phyloP scores from a whole-genome alignment of 345 rosid species.

The Acer negundo region DNA sequence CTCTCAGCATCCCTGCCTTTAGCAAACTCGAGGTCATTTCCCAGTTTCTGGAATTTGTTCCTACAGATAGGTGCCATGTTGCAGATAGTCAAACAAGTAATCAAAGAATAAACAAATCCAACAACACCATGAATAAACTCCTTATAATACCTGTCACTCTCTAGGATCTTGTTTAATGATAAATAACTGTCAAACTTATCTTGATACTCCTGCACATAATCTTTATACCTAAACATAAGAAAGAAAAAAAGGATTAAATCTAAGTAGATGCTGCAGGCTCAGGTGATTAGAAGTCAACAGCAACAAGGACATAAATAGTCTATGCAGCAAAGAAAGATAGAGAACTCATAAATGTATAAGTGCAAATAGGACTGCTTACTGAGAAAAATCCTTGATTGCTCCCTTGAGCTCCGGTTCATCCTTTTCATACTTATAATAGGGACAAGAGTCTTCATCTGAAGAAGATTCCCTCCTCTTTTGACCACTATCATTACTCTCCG shows the following conservation, averaged over 20 bases:
- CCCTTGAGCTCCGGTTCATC: constrained; percentile 80
- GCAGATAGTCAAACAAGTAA: constrained; percentile 1
- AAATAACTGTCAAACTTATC: constrained; percentile 79
- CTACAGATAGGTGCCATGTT: constrained; percentile 32
- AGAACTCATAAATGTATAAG: neutral
- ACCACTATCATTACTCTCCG: constrained; percentile 45
- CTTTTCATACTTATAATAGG: constrained; percentile 78
- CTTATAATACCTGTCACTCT: constrained; percentile 66
- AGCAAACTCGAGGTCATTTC: constrained; percentile 69
- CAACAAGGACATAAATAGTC: neutral
- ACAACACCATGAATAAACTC: constrained; percentile 4
- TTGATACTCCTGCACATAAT: constrained; percentile 71
- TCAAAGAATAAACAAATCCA: neutral
- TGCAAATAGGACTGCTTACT: constrained; percentile 54
- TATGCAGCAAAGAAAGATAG: neutral
- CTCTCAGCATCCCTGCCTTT: constrained; percentile 70
- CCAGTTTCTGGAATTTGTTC: constrained; percentile 71
- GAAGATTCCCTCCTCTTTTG: constrained; percentile 53
- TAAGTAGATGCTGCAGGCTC: constrained; percentile 11
- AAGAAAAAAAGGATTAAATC: neutral
- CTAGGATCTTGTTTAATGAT: constrained; percentile 71
- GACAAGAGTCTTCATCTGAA: constrained; percentile 59
- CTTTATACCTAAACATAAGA: constrained; percentile 66
- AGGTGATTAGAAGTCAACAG: neutral
- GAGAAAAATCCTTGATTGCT: constrained; percentile 66